Conservation (phyloP, 2,329 filamentous ascomycete species). For the Pseudogymnoascus sp. region DNA sequence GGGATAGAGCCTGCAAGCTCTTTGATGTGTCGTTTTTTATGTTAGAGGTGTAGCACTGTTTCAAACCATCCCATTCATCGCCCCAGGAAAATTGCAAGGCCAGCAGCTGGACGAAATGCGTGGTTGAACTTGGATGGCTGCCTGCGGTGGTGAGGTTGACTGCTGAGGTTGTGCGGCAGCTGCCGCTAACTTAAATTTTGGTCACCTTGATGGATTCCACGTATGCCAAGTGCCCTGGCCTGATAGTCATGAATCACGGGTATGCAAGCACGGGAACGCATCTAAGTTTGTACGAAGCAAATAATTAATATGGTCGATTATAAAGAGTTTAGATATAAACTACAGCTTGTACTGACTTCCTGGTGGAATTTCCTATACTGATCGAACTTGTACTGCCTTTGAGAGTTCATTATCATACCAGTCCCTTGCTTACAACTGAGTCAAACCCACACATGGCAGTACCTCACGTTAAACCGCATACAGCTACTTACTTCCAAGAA, state of each 20-base stretch:
- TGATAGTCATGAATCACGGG: not conserved
- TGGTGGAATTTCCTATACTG: not conserved
- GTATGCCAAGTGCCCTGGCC: not conserved
- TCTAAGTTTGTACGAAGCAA: not conserved
- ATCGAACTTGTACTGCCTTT: not conserved
- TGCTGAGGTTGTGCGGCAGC: slow-evolving; percentile 6
- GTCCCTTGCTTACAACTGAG: not conserved
- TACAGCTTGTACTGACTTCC: not conserved
- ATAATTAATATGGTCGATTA: not conserved
- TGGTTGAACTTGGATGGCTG: not conserved
- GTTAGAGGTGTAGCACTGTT: not conserved
- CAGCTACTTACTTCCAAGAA: not conserved
- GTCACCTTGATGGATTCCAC: slow-evolving; percentile 3
- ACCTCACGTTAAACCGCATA: not conserved
- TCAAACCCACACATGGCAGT: not conserved
- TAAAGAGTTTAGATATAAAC: not conserved
- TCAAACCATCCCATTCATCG: not conserved
- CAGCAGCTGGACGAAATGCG: not conserved
- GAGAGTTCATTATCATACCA: not conserved
- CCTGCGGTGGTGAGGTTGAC: not conserved
- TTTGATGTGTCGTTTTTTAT: not conserved
- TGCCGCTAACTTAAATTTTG: slow-evolving; percentile 4
- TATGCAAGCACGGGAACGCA: not conserved
- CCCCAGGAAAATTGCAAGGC: not conserved
- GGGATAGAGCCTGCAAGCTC: not conserved